These are phyloP conservation scores for Delonix regia DNA, from an alignment of 306 rosid genomes.

Conservation along the genomic window DNA sequence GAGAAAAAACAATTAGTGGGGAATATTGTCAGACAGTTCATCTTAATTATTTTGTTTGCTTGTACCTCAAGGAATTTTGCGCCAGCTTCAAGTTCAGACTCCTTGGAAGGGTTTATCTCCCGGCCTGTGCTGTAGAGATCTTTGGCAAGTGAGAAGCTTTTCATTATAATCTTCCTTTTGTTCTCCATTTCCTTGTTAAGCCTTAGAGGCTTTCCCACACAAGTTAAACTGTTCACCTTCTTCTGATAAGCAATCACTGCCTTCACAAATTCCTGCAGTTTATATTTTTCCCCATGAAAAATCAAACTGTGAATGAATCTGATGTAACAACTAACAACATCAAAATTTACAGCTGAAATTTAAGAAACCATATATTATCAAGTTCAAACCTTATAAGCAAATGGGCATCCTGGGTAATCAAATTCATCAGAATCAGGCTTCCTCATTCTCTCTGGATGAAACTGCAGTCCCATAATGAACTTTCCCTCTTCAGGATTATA, in stretches of 20 bases:
- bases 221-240: constrained; percentile 50
- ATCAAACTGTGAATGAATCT: neutral
- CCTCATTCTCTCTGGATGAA: constrained; percentile 95
- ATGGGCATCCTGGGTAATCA: constrained; percentile 89
- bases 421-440: constrained; percentile 72
- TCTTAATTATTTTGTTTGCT: neutral
- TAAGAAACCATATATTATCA: neutral
- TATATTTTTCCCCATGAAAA: neutral
- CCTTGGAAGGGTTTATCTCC: constrained; percentile 43
- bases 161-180: constrained; percentile 55
- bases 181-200: constrained; percentile 75
- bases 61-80: constrained; percentile 84
- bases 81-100: constrained; percentile 80
- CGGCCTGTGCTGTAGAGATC: constrained; percentile 59
- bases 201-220: constrained; percentile 49
- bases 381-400: constrained; percentile 70
- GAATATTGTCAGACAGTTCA: neutral
- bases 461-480: constrained; percentile 93
- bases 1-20: neutral
- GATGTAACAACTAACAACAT: neutral
- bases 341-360: neutral
- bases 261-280: constrained; percentile 81
- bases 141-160: constrained; percentile 85
- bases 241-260: constrained; percentile 83
- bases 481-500: constrained; percentile 90